Evolutionary conservation across 345 rosid species (phyloP).

Genomic region (Geranium rotundifolium): DNA sequence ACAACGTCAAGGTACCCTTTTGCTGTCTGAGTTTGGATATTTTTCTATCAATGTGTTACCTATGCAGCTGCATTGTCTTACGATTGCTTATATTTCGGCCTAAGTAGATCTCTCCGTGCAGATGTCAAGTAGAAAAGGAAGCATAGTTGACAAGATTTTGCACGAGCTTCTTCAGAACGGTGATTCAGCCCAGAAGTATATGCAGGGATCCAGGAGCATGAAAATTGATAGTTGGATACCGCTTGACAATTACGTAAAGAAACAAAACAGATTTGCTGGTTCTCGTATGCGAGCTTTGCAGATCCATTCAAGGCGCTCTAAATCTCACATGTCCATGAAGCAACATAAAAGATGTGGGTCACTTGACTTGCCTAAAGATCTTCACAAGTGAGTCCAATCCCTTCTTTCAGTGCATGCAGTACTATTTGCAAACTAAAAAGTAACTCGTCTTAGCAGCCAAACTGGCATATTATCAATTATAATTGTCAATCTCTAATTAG

Average conservation of each 20-base stretch:
- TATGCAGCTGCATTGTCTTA: slow-evolving; percentile 3
- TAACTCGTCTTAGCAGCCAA: background rate
- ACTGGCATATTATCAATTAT: background rate
- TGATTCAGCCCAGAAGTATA: slow-evolving; percentile 69
- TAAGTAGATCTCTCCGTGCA: slow-evolving; percentile 11
- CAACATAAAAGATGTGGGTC: slow-evolving; percentile 57
- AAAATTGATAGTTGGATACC: slow-evolving; percentile 65
- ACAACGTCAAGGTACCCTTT: slow-evolving; percentile 33
- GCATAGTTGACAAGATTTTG: slow-evolving; percentile 43
- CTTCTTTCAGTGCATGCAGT: background rate
- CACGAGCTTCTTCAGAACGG: slow-evolving; percentile 70
- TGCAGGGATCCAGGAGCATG: slow-evolving; percentile 53
- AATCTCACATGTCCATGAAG: slow-evolving; percentile 65
- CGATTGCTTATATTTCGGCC: no score
- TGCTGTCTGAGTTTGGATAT: background rate
- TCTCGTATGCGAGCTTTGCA: slow-evolving; percentile 32
- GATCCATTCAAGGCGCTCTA: slow-evolving; percentile 66
- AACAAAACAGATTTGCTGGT: slow-evolving; percentile 28
- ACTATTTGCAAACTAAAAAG: background rate
- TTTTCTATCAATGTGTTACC: background rate
- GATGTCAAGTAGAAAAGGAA: slow-evolving; percentile 45
- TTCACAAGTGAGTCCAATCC: slow-evolving; percentile 41
- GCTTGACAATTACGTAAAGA: slow-evolving; percentile 62
- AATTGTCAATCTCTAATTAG: background rate
- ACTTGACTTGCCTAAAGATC: slow-evolving; percentile 36